Evolutionary conservation across 2,329 filamentous ascomycete genomes (phyloP).

Genomic region (Colletotrichum trifolii): DNA sequence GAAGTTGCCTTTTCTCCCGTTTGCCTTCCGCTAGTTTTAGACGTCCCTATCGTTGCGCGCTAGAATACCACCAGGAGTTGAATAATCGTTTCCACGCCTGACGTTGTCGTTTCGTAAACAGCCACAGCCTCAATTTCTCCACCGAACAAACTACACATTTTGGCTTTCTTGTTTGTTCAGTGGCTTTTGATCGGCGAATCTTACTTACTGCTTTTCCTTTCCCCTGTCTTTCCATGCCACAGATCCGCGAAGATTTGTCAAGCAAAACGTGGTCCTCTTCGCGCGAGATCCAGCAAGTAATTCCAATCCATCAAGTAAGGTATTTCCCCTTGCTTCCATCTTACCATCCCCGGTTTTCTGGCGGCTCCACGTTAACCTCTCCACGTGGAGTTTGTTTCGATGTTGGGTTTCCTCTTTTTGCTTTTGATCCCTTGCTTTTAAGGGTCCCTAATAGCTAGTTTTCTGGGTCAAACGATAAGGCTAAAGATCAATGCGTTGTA

Average conservation of each 20-base stretch:
- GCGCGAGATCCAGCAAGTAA: not conserved
- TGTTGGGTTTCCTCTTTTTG: not conserved
- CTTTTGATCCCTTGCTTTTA: not conserved
- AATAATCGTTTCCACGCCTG: not conserved
- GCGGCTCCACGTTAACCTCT: constrained; percentile 10
- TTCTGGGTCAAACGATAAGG: too few species aligned
- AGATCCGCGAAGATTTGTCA: too few species aligned
- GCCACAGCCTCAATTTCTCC: constrained; percentile 20
- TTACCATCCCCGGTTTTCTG: not conserved
- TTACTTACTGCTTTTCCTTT: not conserved
- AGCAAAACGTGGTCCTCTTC: not conserved
- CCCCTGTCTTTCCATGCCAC: not conserved
- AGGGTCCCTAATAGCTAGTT: too few species aligned
- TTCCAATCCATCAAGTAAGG: not conserved
- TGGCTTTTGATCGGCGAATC: constrained; percentile 8
- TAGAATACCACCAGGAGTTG: not conserved
- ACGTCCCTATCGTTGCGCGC: too few species aligned
- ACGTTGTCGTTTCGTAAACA: not conserved
- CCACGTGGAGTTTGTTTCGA: constrained; percentile 14
- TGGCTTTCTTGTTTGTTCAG: not conserved
- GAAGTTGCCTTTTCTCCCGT: too few species aligned
- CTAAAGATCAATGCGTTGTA: too few species aligned
- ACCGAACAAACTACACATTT: constrained; percentile 22
- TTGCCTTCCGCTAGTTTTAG: too few species aligned
- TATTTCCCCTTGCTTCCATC: constrained; percentile 8